phyloP scores from a whole-genome alignment of 805 yeast genomes.

The Debaryomyces maramus region DNA sequence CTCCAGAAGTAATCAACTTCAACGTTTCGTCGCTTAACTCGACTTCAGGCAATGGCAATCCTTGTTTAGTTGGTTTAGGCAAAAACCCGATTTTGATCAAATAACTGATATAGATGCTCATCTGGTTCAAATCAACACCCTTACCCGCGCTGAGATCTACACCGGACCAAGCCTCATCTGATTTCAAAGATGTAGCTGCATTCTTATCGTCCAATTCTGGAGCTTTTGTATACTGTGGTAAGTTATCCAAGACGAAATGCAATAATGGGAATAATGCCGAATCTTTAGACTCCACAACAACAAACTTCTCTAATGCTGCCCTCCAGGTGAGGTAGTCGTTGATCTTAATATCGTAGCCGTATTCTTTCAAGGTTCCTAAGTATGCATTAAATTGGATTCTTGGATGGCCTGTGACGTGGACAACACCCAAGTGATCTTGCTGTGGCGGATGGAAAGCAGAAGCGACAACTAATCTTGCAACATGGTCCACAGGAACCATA shows the following conservation, averaged over 20 bases:
- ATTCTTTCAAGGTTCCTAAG: constrained; percentile 60
- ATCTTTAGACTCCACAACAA: constrained; percentile 70
- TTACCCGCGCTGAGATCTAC: constrained; percentile 66
- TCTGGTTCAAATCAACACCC: constrained; percentile 67
- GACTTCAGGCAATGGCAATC: constrained; percentile 55
- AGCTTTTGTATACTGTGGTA: constrained; percentile 89
- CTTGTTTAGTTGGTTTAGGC: constrained; percentile 54
- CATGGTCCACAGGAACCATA: constrained; percentile 98
- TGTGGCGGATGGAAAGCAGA: constrained; percentile 75
- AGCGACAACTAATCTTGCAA: constrained; percentile 86
- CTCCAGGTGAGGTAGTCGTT: constrained; percentile 82
- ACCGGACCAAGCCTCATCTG: constrained; percentile 64
- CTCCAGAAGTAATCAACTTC: constrained; percentile 57
- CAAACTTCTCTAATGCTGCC: constrained; percentile 68
- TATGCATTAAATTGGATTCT: constrained; percentile 78
- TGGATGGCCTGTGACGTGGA: constrained; percentile 98
- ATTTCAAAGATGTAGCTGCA: constrained; percentile 65
- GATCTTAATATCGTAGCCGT: constrained; percentile 68
- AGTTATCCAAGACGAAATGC: constrained; percentile 90
- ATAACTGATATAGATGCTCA: constrained; percentile 80
- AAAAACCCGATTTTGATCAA: constrained; percentile 79
- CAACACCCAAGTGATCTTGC: constrained; percentile 59
- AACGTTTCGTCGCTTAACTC: constrained; percentile 57
- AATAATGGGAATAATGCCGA: constrained; percentile 89
- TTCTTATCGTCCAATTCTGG: constrained; percentile 92